Percentiles rank a stretch among this genome's conserved stretches.
Conservation (phyloP, 768 basidiomycete genomes). For the Psilocybe sp. region DNA sequence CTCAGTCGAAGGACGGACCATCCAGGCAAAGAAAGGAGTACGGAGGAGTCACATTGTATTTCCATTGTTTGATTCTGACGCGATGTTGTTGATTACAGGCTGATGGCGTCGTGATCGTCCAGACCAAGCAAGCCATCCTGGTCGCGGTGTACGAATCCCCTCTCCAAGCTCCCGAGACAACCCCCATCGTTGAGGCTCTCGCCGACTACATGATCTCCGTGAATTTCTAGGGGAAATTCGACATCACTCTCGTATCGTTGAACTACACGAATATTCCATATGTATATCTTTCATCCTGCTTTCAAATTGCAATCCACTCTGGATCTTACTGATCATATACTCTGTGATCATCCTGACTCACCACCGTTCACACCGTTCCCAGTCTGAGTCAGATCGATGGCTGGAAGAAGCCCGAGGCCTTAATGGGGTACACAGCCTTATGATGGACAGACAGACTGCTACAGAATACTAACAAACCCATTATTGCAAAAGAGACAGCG, state of each 20-base stretch:
- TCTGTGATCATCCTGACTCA: too few relatives aligned
- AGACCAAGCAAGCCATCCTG: conserved; percentile 84
- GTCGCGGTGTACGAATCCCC: conserved; percentile 74
- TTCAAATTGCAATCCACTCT: too few relatives aligned
- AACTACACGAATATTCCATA: conserved; percentile 7
- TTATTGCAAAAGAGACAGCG: conserved; percentile 74
- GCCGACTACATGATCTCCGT: conserved; percentile 75
- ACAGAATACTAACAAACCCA: conserved; percentile 57
- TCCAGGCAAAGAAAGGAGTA: conserved; percentile 80
- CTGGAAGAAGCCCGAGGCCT: background rate
- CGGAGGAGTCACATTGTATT: conserved; percentile 23
- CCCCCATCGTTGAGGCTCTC: conserved; percentile 59
- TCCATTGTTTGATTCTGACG: background rate
- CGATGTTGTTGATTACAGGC: conserved; percentile 39
- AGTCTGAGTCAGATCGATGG: too few relatives aligned
- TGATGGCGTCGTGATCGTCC: conserved; percentile 72
- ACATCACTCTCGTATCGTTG: conserved; percentile 3
- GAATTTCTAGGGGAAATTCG: conserved; percentile 40
- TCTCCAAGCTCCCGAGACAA: conserved; percentile 62
- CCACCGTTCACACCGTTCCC: too few relatives aligned
- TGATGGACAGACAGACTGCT: background rate
- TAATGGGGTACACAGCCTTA: background rate
- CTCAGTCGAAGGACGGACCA: conserved; percentile 41
- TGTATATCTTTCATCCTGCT: conserved; percentile 14
- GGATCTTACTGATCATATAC: too few relatives aligned